Conservation (phyloP, 768 basidiomycete species). For the Mrakia blollopis region DNA sequence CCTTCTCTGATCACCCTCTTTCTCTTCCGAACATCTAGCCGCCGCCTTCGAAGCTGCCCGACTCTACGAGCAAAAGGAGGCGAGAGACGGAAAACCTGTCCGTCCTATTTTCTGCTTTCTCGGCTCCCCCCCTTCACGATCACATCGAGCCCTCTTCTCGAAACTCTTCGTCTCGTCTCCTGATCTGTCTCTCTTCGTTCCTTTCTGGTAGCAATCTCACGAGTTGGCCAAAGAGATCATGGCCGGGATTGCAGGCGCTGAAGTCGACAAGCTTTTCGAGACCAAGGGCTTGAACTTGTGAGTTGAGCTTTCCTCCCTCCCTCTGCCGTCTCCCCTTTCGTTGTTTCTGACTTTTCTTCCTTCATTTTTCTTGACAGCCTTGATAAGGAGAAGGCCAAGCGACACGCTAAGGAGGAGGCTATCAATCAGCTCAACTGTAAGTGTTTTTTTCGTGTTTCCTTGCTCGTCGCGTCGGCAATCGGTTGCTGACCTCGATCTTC, state of each 20-base stretch:
- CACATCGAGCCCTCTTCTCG: too few relatives aligned
- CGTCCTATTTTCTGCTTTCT: too few relatives aligned
- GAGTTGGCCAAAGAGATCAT: slow-evolving; percentile 1
- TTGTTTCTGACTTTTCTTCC: background rate
- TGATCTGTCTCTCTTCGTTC: too few relatives aligned
- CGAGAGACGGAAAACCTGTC: background rate
- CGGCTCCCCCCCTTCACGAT: too few relatives aligned
- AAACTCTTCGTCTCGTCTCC: too few relatives aligned
- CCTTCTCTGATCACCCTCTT: background rate
- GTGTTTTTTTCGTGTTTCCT: background rate
- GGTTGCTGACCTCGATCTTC: background rate
- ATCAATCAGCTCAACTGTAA: slow-evolving; percentile 17
- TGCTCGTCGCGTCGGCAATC: background rate
- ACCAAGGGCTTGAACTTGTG: slow-evolving; percentile 19
- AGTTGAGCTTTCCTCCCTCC: background rate
- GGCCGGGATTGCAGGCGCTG: background rate
- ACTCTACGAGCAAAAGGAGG: background rate
- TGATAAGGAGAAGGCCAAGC: slow-evolving; percentile 21
- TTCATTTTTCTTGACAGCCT: background rate
- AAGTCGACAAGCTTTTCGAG: slow-evolving; percentile 18
- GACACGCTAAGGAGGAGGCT: slow-evolving; percentile 19
- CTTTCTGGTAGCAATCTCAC: background rate
- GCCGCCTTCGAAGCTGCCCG: background rate
- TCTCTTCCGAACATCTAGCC: background rate
- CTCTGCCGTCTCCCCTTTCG: background rate